phyloP scores from a whole-genome alignment of 1,139 yeast species.

The Insectozyma bohioensis region DNA sequence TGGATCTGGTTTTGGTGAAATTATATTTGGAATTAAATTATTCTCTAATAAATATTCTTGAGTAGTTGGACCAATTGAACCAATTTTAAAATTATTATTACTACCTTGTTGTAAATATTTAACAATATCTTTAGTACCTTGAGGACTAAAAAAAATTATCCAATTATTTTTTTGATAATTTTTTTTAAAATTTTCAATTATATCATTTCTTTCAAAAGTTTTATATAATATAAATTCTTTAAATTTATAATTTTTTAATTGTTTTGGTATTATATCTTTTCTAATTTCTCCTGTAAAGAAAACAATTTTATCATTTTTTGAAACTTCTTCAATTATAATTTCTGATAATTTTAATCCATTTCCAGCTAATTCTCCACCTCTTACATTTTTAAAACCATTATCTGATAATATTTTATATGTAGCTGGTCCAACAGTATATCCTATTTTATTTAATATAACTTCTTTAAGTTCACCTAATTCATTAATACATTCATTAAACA shows the following conservation, averaged over 20 bases:
- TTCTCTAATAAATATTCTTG: constrained; percentile 55
- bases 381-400: constrained; percentile 65
- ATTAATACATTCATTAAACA: constrained; percentile 50
- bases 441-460: constrained; percentile 46
- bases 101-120: constrained; percentile 31
- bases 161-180: constrained; percentile 43
- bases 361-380: constrained; percentile 79
- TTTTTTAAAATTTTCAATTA: constrained; percentile 36
- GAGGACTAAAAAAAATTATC: constrained; percentile 90
- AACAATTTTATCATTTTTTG: constrained; percentile 36
- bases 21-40: constrained; percentile 59
- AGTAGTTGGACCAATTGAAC: constrained; percentile 94
- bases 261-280: constrained; percentile 75
- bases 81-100: constrained; percentile 40
- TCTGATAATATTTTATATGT: constrained; percentile 60
- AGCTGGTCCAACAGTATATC: constrained; percentile 92
- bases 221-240: constrained; percentile 68
- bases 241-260: constrained; percentile 48
- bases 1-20: constrained; percentile 76
- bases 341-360: constrained; percentile 75
- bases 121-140: constrained; percentile 71
- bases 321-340: constrained; percentile 43
- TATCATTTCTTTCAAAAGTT: constrained; percentile 54
- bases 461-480: constrained; percentile 17
- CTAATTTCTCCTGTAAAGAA: constrained; percentile 88